Conservation (phyloP, 345 rosid species). For the Lagerstroemia speciosa region DNA sequence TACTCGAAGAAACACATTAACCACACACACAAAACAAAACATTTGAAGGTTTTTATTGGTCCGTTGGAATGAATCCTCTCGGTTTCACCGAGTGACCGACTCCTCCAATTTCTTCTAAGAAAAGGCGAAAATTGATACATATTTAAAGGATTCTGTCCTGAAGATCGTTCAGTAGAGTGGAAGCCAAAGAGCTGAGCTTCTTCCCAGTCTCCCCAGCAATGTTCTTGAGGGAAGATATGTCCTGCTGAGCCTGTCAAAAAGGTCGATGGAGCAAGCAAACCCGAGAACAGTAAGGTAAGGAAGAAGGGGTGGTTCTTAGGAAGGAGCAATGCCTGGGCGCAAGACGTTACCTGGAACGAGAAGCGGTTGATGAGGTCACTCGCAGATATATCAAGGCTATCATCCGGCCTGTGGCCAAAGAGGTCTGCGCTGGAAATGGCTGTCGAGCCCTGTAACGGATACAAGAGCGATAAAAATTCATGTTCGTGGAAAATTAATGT, state of each 20-base stretch:
- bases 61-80: not conserved
- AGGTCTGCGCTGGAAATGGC: constrained; percentile 96
- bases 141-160: constrained; percentile 80
- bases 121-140: not conserved
- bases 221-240: constrained; percentile 70
- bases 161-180: constrained; percentile 63
- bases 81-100: no score
- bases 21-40: no score
- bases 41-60: not conserved
- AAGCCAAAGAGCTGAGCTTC: constrained; percentile 77
- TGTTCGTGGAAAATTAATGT: not conserved
- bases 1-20: no score
- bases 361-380: constrained; percentile 76
- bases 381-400: constrained; percentile 56
- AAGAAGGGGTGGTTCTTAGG: not conserved
- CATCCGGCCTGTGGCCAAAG: constrained; percentile 49
- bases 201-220: constrained; percentile 93
- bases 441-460: constrained; percentile 54
- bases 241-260: constrained; percentile 73
- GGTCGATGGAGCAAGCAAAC: not conserved
- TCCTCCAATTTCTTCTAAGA: not conserved
- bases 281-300: not conserved
- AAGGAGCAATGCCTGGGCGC: not conserved
- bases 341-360: constrained; percentile 67
- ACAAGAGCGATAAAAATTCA: not conserved